Evolutionary conservation across 495 filamentous ascomycete genomes (phyloP).

Genomic region (Penicillium paxilli): DNA sequence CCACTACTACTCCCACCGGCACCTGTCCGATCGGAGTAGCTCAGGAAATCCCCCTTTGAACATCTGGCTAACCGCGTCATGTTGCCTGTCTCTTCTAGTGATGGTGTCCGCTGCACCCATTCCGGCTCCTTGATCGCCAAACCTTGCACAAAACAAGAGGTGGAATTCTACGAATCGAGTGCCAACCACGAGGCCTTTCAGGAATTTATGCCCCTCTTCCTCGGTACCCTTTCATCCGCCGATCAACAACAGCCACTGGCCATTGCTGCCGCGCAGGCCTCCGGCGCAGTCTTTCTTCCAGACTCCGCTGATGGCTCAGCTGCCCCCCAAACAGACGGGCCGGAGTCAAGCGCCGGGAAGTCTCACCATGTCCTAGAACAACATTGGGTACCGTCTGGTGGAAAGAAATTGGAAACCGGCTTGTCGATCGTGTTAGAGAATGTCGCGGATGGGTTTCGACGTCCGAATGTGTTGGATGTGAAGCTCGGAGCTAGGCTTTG

Average conservation of each 20-base stretch:
- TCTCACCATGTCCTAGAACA: conserved; percentile 23
- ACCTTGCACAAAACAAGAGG: conserved; percentile 83
- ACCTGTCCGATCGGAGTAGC: too few species aligned
- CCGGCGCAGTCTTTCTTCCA: conserved; percentile 41
- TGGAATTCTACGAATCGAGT: conserved; percentile 88
- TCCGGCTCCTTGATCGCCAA: conserved; percentile 91
- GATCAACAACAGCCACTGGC: conserved; percentile 51
- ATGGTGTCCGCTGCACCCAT: conserved; percentile 83
- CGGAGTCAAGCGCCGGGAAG: conserved; percentile 5
- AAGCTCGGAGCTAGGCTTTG: conserved; percentile 87
- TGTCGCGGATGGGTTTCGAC: conserved; percentile 74
- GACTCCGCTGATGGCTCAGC: conserved; percentile 4
- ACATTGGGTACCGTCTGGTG: conserved; percentile 48
- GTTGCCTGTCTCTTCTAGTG: conserved; percentile 51
- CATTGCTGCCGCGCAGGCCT: conserved; percentile 43
- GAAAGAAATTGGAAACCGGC: conserved; percentile 67
- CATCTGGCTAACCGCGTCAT: too few species aligned
- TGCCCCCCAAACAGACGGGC: not conserved
- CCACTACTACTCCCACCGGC: too few species aligned
- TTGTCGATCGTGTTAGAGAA: conserved; percentile 86
- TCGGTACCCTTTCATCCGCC: conserved; percentile 68
- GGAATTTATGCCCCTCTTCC: conserved; percentile 78
- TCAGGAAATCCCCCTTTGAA: conserved; percentile 9
- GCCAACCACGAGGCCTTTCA: conserved; percentile 67
- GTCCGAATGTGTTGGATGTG: conserved; percentile 91